Percentiles rank a stretch among this genome's conserved stretches.
phyloP scores from a whole-genome alignment of 108 stramenopile species.

The Nitzschia putrida region DNA sequence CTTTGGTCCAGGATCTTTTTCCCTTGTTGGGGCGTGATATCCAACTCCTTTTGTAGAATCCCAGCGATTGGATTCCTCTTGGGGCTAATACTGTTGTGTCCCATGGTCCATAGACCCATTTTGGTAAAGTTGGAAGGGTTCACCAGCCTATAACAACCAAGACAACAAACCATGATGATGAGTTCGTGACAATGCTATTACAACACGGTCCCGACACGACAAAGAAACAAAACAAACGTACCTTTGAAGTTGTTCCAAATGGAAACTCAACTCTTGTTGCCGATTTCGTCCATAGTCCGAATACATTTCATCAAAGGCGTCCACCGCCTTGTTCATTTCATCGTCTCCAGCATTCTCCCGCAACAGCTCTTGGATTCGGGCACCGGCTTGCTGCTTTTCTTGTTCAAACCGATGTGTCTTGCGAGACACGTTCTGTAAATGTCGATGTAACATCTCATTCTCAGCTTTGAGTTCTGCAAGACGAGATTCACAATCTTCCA shows the following conservation, averaged over 20 bases:
- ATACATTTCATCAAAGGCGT: conserved; percentile 77
- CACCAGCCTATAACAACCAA: conserved; percentile 34
- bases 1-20: conserved; percentile 74
- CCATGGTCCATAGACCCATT: conserved; percentile 86
- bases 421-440: conserved; percentile 56
- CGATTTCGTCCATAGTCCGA: conserved; percentile 82
- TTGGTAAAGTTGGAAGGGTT: conserved; percentile 87
- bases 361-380: conserved; percentile 22
- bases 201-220: not conserved
- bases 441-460: conserved; percentile 65
- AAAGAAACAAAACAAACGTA: conserved; percentile 21
- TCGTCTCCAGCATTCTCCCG: conserved; percentile 37
- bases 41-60: conserved; percentile 73
- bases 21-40: conserved; percentile 64
- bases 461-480: conserved; percentile 57
- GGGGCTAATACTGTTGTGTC: conserved; percentile 67
- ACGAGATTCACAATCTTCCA: conserved; percentile 55
- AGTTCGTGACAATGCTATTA: not conserved
- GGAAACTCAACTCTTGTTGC: conserved; percentile 80
- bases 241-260: conserved; percentile 80
- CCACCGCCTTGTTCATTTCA: conserved; percentile 35
- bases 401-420: conserved; percentile 41
- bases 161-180: not conserved
- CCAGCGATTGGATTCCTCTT: conserved; percentile 73
- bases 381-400: conserved; percentile 43